These are phyloP conservation scores for Boeremia exigua DNA, from an alignment of 2,329 filamentous ascomycete genomes.

Conservation along the genomic window DNA sequence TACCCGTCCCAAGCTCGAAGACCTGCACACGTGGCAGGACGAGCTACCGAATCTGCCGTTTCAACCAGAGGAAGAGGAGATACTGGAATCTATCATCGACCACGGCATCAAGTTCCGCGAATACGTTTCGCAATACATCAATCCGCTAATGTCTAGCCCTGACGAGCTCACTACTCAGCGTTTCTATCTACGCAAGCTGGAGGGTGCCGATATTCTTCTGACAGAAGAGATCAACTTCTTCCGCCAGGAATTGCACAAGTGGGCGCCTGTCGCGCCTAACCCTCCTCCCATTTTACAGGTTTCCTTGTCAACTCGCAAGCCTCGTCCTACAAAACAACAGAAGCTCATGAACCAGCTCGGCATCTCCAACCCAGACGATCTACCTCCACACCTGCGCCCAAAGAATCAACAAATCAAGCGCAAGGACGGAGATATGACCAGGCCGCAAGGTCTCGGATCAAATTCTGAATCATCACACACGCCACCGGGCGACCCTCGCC, in stretches of 20 bases:
- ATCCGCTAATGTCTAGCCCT: constrained; percentile 77
- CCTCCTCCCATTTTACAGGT: constrained; percentile 85
- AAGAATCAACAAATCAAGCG: constrained; percentile 63
- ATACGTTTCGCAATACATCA: constrained; percentile 81
- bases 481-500: constrained; percentile 46
- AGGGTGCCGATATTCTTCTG: constrained; percentile 92
- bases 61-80: constrained; percentile 92
- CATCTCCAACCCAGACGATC: constrained; percentile 86
- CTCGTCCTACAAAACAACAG: constrained; percentile 93
- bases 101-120: constrained; percentile 84
- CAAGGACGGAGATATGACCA: constrained; percentile 61
- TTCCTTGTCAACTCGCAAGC: constrained; percentile 92
- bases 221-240: constrained; percentile 97
- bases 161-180: constrained; percentile 89
- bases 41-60: constrained; percentile 84
- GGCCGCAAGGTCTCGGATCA: constrained; percentile 43
- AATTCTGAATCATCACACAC: constrained; percentile 47
- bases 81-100: constrained; percentile 83
- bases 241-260: constrained; percentile 92
- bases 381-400: constrained; percentile 81
- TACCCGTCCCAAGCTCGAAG: constrained; percentile 91
- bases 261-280: constrained; percentile 86
- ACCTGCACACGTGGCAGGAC: constrained; percentile 81
- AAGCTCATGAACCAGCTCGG: constrained; percentile 90
- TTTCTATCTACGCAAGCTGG: constrained; percentile 96